Evolutionary conservation across 208 protist species (phyloP), one percentile per base, ranked within the genome.

Genomic region (Wallacemonas sp.): DNA sequence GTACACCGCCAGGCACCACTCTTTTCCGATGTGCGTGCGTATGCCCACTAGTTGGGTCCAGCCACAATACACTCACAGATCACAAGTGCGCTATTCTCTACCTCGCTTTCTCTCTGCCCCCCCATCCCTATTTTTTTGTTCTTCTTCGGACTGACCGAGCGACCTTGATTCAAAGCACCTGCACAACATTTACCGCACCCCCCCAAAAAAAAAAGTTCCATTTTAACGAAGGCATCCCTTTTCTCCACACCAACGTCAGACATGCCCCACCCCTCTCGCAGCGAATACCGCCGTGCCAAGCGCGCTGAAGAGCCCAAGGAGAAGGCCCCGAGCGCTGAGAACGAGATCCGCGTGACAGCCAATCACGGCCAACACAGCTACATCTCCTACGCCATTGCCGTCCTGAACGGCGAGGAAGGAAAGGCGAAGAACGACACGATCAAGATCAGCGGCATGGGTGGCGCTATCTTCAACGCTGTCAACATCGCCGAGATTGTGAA

Each of bases 401-500:
- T 94, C 14, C 75, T 96, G 30, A 91, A 87, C 70, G 87, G 87
- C 48, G 87, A 93, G 75, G 83, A 91, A 2, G 87, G 83, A 23
- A 91, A 85, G 81, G 73, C 76, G 36, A 79, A 90, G 78, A 76
- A 91, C 38, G 90, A 95, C 79, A 91, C 79, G 4, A 75, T 97
- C 68, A 93, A 90, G 78, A 86, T 97, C 76, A 92, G 83, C 47
- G 93, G 81, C 21, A 96, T 96, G 88, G 93, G 91, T 33, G 75
- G 79, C 26, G 88, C 93, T 38, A 96, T 97, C 68, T 92, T 81
- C 75, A 96, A 92, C 74, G 89, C 82, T 57, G 89, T 97, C 55
- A 96, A 94, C 81, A 92, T 97, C 61, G 91, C 88, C 23, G 94
- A 97, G 72, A 92, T 97, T 61, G 77, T 97, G 52, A 97, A 97